Evolutionary conservation across 768 basidiomycete species (phyloP).

Genomic region (Naganishia friedmannii): DNA sequence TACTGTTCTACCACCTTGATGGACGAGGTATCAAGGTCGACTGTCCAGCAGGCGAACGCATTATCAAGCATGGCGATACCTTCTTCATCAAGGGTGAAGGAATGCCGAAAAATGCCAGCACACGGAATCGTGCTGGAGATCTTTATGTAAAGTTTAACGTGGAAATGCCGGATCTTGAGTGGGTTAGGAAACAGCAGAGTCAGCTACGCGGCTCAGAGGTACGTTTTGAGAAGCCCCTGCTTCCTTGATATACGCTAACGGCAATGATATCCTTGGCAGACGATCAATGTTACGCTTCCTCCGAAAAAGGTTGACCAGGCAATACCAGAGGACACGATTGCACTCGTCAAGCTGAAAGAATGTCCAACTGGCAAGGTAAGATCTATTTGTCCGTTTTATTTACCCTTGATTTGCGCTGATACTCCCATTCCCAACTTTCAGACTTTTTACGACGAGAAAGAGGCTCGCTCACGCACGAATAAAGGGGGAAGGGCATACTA

Average conservation of each 20-base stretch:
- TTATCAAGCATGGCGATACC: conserved; percentile 70
- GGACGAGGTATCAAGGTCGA: conserved; percentile 81
- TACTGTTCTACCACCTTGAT: conserved; percentile 86
- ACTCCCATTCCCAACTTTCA: background rate
- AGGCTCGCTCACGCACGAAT: background rate
- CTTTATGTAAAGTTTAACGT: conserved; percentile 76
- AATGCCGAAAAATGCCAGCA: conserved; percentile 61
- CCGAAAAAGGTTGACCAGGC: conserved; percentile 21
- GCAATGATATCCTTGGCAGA: background rate
- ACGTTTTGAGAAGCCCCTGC: background rate
- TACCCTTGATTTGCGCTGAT: background rate
- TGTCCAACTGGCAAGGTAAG: conserved; percentile 21
- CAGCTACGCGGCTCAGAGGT: background rate
- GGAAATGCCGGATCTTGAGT: conserved; percentile 80
- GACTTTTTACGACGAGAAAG: conserved; percentile 22
- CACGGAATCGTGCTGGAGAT: conserved; percentile 58
- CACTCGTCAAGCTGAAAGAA: conserved; percentile 17
- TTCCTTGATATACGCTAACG: background rate
- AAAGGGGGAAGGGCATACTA: background rate
- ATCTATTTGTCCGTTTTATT: background rate
- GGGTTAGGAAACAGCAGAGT: conserved; percentile 54
- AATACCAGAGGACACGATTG: conserved; percentile 9
- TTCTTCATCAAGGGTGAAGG: conserved; percentile 80
- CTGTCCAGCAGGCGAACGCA: conserved; percentile 58
- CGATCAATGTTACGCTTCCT: conserved; percentile 8